These are phyloP conservation scores for Ophiostoma sp. DNA, from an alignment of 2,329 filamentous ascomycete species.

Conservation along the genomic window DNA sequence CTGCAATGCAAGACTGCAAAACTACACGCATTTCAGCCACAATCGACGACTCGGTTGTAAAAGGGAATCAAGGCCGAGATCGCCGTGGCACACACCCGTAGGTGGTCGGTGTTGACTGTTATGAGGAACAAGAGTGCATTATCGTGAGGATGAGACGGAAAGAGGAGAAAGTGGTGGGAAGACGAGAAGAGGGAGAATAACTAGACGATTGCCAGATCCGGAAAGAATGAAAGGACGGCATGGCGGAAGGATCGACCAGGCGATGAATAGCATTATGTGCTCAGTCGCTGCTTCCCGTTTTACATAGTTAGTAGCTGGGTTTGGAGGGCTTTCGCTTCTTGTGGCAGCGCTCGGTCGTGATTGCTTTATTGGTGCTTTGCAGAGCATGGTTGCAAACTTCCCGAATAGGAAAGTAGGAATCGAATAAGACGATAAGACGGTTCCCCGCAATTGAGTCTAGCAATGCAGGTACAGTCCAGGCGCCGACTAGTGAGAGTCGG, in stretches of 20 bases:
- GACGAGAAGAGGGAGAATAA: not conserved
- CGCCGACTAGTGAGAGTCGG: too few relatives aligned
- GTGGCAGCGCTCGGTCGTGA: not conserved
- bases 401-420: slow-evolving; percentile 20
- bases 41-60: not conserved
- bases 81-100: not conserved
- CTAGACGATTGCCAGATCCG: not conserved
- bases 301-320: not conserved
- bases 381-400: slow-evolving; percentile 10
- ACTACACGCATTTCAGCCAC: not conserved
- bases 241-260: not conserved
- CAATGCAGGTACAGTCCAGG: not conserved
- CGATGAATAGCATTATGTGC: not conserved
- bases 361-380: not conserved
- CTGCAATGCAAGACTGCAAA: not conserved
- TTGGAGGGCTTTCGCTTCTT: not conserved
- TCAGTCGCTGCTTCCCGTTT: not conserved
- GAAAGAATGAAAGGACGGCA: not conserved
- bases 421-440: not conserved
- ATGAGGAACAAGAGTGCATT: not conserved
- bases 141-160: not conserved
- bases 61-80: not conserved
- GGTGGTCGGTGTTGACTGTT: not conserved
- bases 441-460: not conserved
- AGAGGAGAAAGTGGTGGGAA: not conserved